Percentiles rank a stretch among this genome's conserved stretches.
Evolutionary conservation across 139 green algal species (phyloP).

Genomic region (Chara braunii): DNA sequence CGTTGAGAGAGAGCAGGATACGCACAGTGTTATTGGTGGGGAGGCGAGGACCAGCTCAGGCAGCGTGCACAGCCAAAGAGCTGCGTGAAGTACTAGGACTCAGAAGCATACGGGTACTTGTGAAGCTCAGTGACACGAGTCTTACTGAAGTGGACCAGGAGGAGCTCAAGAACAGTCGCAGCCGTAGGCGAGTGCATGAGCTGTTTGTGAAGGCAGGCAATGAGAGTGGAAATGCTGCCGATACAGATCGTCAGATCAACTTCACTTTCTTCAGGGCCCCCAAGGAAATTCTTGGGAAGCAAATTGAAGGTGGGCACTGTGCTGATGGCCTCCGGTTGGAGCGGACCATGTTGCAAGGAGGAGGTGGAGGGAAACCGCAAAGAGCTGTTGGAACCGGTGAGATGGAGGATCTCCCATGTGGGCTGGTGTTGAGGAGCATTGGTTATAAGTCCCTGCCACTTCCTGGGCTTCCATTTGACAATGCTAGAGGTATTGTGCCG

Average conservation of each 20-base stretch:
- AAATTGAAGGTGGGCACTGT: too few relatives aligned
- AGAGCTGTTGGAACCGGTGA: constrained; percentile 12
- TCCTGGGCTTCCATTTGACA: constrained; percentile 41
- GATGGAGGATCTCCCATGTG: constrained; percentile 23
- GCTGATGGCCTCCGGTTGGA: constrained; percentile 23
- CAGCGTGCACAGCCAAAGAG: constrained; percentile 87
- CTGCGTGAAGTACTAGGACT: constrained; percentile 84
- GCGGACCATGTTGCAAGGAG: constrained; percentile 21
- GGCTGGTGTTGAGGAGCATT: constrained; percentile 39
- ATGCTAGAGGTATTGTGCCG: constrained; percentile 14
- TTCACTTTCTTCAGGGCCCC: constrained; percentile 33
- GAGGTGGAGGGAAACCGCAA: constrained; percentile 1
- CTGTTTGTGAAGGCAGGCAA: constrained; percentile 27
- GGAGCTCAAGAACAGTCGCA: constrained; percentile 28
- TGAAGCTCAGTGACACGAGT: too few relatives aligned
- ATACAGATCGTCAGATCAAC: constrained; percentile 5
- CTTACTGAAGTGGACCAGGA: too few relatives aligned
- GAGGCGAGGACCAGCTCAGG: constrained; percentile 77
- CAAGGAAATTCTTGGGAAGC: constrained; percentile 9
- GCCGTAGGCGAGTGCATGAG: constrained; percentile 32
- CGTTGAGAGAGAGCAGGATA: constrained; percentile 44
- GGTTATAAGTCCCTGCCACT: constrained; percentile 45
- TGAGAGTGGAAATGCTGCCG: not conserved
- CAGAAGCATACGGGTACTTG: too few relatives aligned
- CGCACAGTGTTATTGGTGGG: constrained; percentile 55